These are phyloP conservation scores for Tetrahymena borealis DNA, from an alignment of 73 alveolate genomes.

Conservation along the genomic window DNA sequence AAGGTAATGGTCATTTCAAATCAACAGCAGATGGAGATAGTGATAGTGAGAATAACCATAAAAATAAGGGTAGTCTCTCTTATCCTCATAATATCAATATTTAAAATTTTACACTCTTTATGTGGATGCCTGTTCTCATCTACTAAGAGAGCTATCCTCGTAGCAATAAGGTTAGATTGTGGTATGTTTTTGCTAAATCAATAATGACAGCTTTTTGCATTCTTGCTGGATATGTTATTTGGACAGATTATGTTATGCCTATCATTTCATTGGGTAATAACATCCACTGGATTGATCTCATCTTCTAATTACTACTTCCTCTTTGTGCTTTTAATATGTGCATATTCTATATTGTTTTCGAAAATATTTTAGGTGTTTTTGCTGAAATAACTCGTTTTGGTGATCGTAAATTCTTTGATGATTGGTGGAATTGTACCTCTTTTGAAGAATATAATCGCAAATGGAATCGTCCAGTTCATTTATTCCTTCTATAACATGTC, in stretches of 20 bases:
- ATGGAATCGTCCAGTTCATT: slow-evolving; percentile 70
- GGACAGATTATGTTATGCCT: slow-evolving; percentile 20
- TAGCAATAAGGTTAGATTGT: slow-evolving; percentile 10
- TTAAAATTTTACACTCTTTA: slow-evolving; percentile 32
- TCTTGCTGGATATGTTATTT: slow-evolving; percentile 16
- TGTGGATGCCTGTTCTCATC: slow-evolving; percentile 50
- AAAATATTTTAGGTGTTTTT: slow-evolving; percentile 41
- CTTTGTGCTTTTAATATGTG: slow-evolving; percentile 17
- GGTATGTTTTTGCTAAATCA: slow-evolving; percentile 15
- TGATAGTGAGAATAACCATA: slow-evolving; percentile 4
- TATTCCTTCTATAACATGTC: slow-evolving; percentile 53
- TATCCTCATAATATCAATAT: slow-evolving; percentile 54
- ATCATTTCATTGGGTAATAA: neutral
- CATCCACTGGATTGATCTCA: slow-evolving; percentile 11
- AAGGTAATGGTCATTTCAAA: neutral
- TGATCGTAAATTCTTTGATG: slow-evolving; percentile 60
- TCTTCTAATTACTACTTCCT: slow-evolving; percentile 36
- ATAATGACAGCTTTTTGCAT: neutral
- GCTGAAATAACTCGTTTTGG: slow-evolving; percentile 66
- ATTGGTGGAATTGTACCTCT: slow-evolving; percentile 70
- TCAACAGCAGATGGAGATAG: slow-evolving; percentile 14
- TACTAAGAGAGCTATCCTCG: slow-evolving; percentile 55
- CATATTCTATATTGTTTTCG: slow-evolving; percentile 45
- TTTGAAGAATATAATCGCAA: slow-evolving; percentile 63
- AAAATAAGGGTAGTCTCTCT: neutral